phyloP scores from a whole-genome alignment of 257 asterid genomes.

The Solanum bulbocastanum region DNA sequence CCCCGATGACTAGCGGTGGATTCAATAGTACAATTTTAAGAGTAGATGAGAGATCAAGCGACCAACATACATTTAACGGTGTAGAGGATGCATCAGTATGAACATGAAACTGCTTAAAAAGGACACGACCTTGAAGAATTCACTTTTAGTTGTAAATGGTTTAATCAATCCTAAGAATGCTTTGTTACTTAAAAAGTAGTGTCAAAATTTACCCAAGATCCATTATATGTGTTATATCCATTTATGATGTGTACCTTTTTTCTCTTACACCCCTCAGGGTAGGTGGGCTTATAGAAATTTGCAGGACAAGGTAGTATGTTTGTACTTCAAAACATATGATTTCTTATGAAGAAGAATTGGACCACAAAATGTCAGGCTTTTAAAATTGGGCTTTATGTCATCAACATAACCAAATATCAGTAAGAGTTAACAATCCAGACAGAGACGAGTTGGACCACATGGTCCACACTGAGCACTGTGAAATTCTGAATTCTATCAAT shows the following conservation, averaged over 20 bases:
- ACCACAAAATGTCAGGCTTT: not conserved
- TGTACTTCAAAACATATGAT: not conserved
- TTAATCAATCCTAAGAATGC: not conserved
- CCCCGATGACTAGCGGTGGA: not conserved
- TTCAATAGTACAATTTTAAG: not conserved
- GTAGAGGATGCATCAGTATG: not conserved
- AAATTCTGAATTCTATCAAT: not conserved
- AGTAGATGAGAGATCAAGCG: not conserved
- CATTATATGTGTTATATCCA: not conserved
- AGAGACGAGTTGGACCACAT: not conserved
- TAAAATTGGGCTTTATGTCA: not conserved
- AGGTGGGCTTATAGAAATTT: not conserved
- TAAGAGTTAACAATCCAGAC: not conserved
- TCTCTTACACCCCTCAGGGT: not conserved
- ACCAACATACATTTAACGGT: not conserved
- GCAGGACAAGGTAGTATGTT: not conserved
- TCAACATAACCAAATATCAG: not conserved
- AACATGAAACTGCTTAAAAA: not conserved
- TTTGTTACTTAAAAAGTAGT: no score
- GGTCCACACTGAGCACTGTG: not conserved
- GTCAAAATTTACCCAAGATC: not conserved
- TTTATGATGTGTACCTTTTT: not conserved
- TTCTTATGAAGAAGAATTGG: not conserved
- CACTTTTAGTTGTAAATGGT: not conserved
- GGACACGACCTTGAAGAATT: not conserved